Evolutionary conservation across 176 grass and related monocot species (phyloP).

Genomic region (Triticum monococcum): DNA sequence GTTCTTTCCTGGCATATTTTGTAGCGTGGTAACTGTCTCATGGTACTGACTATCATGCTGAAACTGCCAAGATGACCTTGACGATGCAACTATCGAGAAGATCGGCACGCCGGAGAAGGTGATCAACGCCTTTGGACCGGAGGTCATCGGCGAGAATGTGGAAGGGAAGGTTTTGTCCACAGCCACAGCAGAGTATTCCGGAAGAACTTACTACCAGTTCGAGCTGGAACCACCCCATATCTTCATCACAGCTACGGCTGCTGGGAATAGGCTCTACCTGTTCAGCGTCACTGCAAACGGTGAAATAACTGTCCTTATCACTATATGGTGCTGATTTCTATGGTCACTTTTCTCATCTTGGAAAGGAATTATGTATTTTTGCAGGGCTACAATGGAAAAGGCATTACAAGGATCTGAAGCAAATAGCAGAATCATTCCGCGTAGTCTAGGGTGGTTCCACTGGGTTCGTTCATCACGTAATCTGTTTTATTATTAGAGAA

Average conservation of each 20-base stretch:
- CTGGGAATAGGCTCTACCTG: conserved; percentile 91
- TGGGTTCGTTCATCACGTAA: neutral
- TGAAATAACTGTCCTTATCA: conserved; percentile 15
- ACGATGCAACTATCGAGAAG: conserved; percentile 62
- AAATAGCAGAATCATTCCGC: conserved; percentile 86
- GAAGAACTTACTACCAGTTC: conserved; percentile 91
- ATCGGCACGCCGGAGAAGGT: conserved; percentile 77
- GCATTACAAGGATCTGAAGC: conserved; percentile 80
- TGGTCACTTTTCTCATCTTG: neutral
- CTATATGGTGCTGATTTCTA: neutral
- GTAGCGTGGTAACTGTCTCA: neutral
- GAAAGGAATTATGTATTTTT: neutral
- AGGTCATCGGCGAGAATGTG: conserved; percentile 89
- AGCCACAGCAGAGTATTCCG: conserved; percentile 53
- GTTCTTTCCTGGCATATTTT: neutral
- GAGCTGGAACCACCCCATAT: conserved; percentile 84
- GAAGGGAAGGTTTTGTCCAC: conserved; percentile 81
- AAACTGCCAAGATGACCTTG: conserved; percentile 27
- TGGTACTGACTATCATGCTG: neutral
- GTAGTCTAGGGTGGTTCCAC: conserved; percentile 45
- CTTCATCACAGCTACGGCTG: conserved; percentile 92
- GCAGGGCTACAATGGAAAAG: conserved; percentile 98
- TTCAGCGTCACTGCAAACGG: conserved; percentile 88
- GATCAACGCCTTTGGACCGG: conserved; percentile 78
- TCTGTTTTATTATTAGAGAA: conserved; percentile 5